phyloP scores from a whole-genome alignment of 1,284 basidiomycete species.

The Rugosomyces carneus region DNA sequence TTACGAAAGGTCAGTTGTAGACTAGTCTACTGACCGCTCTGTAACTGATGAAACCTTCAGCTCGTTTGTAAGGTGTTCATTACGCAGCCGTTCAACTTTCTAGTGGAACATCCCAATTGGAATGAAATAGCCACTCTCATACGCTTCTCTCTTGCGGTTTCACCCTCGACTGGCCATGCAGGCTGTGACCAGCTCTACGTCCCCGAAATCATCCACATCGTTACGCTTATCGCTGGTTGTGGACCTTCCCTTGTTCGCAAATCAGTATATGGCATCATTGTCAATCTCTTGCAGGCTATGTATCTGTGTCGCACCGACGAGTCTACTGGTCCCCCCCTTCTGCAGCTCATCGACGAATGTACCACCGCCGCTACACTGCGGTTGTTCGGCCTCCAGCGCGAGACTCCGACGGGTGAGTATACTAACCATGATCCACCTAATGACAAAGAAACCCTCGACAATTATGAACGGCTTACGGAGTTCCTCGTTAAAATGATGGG shows the following conservation, averaged over 20 bases:
- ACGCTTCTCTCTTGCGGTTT: slow-evolving; percentile 66
- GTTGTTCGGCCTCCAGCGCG: slow-evolving; percentile 68
- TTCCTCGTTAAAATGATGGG: slow-evolving; percentile 64
- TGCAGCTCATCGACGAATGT: slow-evolving; percentile 56
- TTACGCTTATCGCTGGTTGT: slow-evolving; percentile 68
- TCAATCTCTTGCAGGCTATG: slow-evolving; percentile 77
- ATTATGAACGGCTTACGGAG: slow-evolving; percentile 60
- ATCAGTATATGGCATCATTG: slow-evolving; percentile 74
- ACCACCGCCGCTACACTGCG: slow-evolving; percentile 52
- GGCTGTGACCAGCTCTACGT: slow-evolving; percentile 73
- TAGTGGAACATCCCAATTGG: slow-evolving; percentile 75
- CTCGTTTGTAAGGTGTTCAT: slow-evolving; percentile 69
- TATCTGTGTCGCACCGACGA: slow-evolving; percentile 58
- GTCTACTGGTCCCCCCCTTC: slow-evolving; percentile 47
- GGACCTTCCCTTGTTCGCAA: slow-evolving; percentile 72
- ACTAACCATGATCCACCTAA: slow-evolving; percentile 45
- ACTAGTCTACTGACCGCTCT: neutral
- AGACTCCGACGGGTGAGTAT: slow-evolving; percentile 61
- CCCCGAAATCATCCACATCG: slow-evolving; percentile 76
- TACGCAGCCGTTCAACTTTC: slow-evolving; percentile 37
- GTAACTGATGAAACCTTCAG: slow-evolving; percentile 29
- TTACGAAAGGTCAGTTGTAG: slow-evolving; percentile 60
- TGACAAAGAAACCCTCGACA: slow-evolving; percentile 60
- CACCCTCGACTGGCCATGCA: slow-evolving; percentile 59
- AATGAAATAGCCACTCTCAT: slow-evolving; percentile 78